These are phyloP conservation scores for Vitis hybrid DNA, from an alignment of 177 flowering plant species.

Conservation along the genomic window DNA sequence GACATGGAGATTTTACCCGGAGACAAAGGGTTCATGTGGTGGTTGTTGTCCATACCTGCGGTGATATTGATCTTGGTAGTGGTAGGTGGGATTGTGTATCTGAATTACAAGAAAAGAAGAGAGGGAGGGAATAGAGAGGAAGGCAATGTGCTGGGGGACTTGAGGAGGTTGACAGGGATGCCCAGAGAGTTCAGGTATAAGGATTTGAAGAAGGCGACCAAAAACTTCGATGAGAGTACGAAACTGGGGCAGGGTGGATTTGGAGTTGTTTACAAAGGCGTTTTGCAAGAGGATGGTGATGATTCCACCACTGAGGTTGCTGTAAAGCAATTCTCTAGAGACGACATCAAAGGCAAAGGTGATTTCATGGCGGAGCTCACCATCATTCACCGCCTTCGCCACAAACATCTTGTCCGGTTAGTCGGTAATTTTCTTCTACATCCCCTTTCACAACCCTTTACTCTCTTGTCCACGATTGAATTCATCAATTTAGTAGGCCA, in stretches of 20 bases:
- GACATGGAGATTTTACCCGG: constrained; percentile 31
- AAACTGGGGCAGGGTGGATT: constrained; percentile 74
- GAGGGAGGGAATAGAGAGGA: not conserved
- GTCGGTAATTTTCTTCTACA: constrained; percentile 39
- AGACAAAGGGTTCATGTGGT: constrained; percentile 4
- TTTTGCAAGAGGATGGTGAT: constrained; percentile 23
- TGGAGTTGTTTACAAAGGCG: constrained; percentile 68
- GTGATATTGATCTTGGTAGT: not conserved
- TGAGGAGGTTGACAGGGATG: constrained; percentile 58
- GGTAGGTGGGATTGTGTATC: constrained; percentile 11
- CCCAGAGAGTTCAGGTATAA: constrained; percentile 57
- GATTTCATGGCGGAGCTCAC: constrained; percentile 86
- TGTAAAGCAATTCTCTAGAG: constrained; percentile 70
- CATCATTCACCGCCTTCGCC: constrained; percentile 72
- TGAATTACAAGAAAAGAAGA: constrained; percentile 13
- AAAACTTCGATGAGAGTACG: constrained; percentile 47
- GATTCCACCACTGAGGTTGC: constrained; percentile 37
- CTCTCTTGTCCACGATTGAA: not conserved
- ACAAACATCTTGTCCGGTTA: constrained; percentile 68
- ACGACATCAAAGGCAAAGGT: constrained; percentile 53
- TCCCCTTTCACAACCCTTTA: too few relatives aligned
- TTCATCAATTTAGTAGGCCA: too few relatives aligned
- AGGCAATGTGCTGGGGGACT: constrained; percentile 23
- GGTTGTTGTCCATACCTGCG: constrained; percentile 34
- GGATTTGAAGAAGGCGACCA: constrained; percentile 64